Evolutionary conservation across 495 filamentous ascomycete genomes (phyloP).

Genomic region (Penicillium bovifimosum): DNA sequence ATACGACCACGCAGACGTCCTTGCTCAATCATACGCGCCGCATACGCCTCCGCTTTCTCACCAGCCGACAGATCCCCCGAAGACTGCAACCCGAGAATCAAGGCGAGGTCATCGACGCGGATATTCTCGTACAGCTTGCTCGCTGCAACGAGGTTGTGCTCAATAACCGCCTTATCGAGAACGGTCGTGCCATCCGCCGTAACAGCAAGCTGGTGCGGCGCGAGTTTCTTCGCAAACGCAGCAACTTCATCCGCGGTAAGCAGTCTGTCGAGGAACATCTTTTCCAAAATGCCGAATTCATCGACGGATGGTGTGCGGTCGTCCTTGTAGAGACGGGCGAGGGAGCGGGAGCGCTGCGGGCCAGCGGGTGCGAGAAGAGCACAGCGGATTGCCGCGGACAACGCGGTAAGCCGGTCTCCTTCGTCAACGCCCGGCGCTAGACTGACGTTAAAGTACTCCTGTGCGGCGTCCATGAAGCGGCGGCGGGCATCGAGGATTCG

Average conservation of each 20-base stretch:
- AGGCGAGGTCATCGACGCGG: slow-evolving; percentile 66
- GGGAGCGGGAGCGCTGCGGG: slow-evolving; percentile 68
- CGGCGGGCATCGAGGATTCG: slow-evolving; percentile 88
- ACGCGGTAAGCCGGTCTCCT: slow-evolving; percentile 74
- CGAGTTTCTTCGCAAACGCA: slow-evolving; percentile 74
- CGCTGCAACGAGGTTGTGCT: slow-evolving; percentile 87
- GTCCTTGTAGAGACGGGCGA: slow-evolving; percentile 89
- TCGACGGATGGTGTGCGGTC: slow-evolving; percentile 70
- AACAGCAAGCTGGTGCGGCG: slow-evolving; percentile 81
- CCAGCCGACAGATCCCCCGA: slow-evolving; percentile 48
- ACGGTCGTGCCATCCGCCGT: slow-evolving; percentile 90
- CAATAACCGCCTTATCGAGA: slow-evolving; percentile 87
- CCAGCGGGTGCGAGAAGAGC: slow-evolving; percentile 93
- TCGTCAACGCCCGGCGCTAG: slow-evolving; percentile 71
- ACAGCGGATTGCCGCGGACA: slow-evolving; percentile 85
- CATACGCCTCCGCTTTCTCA: slow-evolving; percentile 84
- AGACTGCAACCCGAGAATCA: slow-evolving; percentile 60
- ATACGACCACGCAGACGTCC: slow-evolving; percentile 79
- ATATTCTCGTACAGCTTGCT: slow-evolving; percentile 90
- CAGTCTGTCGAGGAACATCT: slow-evolving; percentile 92
- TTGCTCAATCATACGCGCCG: slow-evolving; percentile 93
- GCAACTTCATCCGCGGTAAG: slow-evolving; percentile 73
- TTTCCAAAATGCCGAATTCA: slow-evolving; percentile 87
- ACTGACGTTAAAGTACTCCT: slow-evolving; percentile 82
- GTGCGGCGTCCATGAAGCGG: slow-evolving; percentile 82